Percentiles rank a stretch among this genome's conserved stretches.
Conservation (phyloP, 129 eudicot species). For the Saussurea involucrata region DNA sequence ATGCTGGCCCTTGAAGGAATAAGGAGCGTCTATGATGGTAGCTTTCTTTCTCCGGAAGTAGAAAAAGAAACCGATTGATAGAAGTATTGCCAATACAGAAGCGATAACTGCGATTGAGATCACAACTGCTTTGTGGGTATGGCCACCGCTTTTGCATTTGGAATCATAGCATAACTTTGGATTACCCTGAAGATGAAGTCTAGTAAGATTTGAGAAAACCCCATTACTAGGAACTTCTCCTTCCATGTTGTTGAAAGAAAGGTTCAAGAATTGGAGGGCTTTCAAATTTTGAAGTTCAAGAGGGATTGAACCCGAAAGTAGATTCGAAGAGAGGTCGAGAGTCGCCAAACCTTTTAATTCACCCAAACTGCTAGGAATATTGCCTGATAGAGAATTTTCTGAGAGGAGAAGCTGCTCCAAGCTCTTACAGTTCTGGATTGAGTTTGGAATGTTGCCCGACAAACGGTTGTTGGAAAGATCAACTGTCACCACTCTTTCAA, state of each 20-base stretch:
- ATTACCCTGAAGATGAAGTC: slow-evolving; percentile 54
- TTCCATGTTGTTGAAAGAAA: slow-evolving; percentile 63
- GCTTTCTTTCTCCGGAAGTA: slow-evolving; percentile 23
- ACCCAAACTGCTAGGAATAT: slow-evolving; percentile 43
- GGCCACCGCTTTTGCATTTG: slow-evolving; percentile 10
- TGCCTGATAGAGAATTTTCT: slow-evolving; percentile 41
- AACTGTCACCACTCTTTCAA: slow-evolving; percentile 40
- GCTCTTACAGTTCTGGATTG: slow-evolving; percentile 52
- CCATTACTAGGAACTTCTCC: slow-evolving; percentile 54
- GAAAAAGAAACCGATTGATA: slow-evolving; percentile 8
- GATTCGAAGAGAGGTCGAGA: slow-evolving; percentile 67
- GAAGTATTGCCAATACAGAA: slow-evolving; percentile 9
- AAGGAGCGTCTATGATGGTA: neutral
- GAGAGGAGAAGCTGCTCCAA: slow-evolving; percentile 38
- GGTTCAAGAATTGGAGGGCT: slow-evolving; percentile 47
- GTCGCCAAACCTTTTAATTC: slow-evolving; percentile 43
- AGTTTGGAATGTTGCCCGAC: slow-evolving; percentile 44
- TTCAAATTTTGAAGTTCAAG: slow-evolving; percentile 27
- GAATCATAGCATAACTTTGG: slow-evolving; percentile 38
- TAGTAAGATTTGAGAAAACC: slow-evolving; percentile 39
- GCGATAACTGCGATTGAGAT: neutral
- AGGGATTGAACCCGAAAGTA: slow-evolving; percentile 61
- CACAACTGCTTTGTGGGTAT: neutral
- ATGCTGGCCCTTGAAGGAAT: slow-evolving; percentile 38
- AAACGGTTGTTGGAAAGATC: slow-evolving; percentile 47